Conservation (phyloP, 148 eudicot genomes). For the Silene conica region DNA sequence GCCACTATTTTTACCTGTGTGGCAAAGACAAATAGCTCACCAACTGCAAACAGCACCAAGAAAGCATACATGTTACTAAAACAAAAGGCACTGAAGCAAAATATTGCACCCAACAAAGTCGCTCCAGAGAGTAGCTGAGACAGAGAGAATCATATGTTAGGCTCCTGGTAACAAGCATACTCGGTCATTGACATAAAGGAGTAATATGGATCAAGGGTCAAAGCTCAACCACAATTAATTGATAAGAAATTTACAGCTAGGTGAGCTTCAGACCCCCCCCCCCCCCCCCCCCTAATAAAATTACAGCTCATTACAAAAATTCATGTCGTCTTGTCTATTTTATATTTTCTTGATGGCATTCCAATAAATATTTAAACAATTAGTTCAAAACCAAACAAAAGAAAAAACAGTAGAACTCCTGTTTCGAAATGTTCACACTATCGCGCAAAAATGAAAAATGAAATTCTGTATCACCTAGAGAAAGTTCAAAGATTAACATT, state of each 20-base stretch:
- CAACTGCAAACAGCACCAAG: conserved; percentile 56
- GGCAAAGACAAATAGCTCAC: conserved; percentile 77
- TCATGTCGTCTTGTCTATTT: not conserved
- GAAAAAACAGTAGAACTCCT: not conserved
- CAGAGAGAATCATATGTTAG: conserved; percentile 5
- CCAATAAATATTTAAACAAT: not conserved
- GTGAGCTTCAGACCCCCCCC: not conserved
- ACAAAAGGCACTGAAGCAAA: conserved; percentile 80
- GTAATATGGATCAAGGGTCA: not conserved
- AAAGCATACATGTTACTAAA: conserved; percentile 54
- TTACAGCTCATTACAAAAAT: not conserved
- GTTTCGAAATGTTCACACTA: not conserved
- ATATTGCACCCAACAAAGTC: conserved; percentile 67
- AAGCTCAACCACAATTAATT: not conserved
- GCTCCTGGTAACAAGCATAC: conserved; percentile 7
- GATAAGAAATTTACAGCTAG: not conserved
- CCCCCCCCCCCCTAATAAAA: not conserved
- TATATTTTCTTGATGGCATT: not conserved
- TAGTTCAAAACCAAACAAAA: not conserved
- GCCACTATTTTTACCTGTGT: conserved; percentile 59
- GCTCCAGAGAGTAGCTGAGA: conserved; percentile 79
- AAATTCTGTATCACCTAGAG: not conserved
- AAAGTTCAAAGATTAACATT: not conserved
- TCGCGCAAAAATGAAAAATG: not conserved
- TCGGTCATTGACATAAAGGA: not conserved